A percentile compares a stretch with the other conserved stretches of the same genome.
phyloP scores from a whole-genome alignment of 2,329 filamentous ascomycete species.

The Plectosphaerella sp. region DNA sequence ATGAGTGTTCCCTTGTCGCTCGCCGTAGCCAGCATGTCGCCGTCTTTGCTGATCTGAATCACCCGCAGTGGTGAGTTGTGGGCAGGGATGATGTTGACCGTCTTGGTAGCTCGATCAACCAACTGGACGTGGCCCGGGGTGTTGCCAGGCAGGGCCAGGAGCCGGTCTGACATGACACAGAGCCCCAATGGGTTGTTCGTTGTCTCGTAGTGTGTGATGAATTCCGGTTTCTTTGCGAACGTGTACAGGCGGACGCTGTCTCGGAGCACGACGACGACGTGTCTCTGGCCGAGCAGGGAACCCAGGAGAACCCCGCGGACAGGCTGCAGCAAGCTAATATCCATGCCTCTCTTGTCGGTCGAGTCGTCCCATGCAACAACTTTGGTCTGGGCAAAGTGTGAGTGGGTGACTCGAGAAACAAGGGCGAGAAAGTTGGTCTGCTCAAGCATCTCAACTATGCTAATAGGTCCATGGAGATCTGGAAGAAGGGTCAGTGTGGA shows the following conservation, averaged over 20 bases:
- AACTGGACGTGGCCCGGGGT: slow-evolving; percentile 86
- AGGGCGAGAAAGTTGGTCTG: slow-evolving; percentile 83
- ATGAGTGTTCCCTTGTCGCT: slow-evolving; percentile 89
- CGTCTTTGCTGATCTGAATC: slow-evolving; percentile 74
- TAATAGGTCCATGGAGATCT: slow-evolving; percentile 81
- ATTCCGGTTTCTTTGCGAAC: slow-evolving; percentile 67
- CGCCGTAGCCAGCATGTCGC: slow-evolving; percentile 79
- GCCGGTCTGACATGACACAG: slow-evolving; percentile 68
- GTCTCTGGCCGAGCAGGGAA: slow-evolving; percentile 64
- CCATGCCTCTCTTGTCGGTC: slow-evolving; percentile 65
- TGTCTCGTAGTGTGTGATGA: slow-evolving; percentile 76
- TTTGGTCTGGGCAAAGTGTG: slow-evolving; percentile 86
- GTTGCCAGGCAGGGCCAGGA: slow-evolving; percentile 82
- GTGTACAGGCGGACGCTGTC: slow-evolving; percentile 79
- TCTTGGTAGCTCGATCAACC: slow-evolving; percentile 70
- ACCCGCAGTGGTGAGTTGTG: slow-evolving; percentile 77
- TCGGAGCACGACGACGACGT: slow-evolving; percentile 75
- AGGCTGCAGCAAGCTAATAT: slow-evolving; percentile 77
- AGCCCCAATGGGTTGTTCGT: slow-evolving; percentile 78
- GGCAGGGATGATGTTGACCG: slow-evolving; percentile 90
- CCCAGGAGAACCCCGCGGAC: slow-evolving; percentile 67
- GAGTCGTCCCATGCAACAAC: slow-evolving; percentile 90
- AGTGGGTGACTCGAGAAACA: slow-evolving; percentile 80
- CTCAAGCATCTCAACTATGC: slow-evolving; percentile 80
- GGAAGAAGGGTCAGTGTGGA: neutral